Evolutionary conservation across 768 basidiomycete genomes (phyloP).

Genomic region (Strobilomyces dryophilus): DNA sequence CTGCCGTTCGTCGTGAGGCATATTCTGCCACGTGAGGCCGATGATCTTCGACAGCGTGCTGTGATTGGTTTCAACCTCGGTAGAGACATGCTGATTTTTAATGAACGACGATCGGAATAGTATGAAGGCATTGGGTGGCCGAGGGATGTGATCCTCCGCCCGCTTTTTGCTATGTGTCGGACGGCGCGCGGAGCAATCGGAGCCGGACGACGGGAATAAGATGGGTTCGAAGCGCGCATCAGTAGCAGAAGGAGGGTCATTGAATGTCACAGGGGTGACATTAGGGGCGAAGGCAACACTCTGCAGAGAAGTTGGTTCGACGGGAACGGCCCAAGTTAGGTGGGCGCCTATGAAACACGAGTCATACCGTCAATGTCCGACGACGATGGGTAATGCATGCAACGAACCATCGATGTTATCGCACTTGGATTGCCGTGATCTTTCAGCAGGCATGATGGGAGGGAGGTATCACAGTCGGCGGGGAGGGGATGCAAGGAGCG

Average conservation of each 20-base stretch:
- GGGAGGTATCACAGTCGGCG: constrained; percentile 24
- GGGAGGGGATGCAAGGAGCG: constrained; percentile 17
- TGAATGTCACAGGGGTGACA: constrained; percentile 55
- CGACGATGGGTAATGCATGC: neutral
- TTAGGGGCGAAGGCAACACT: constrained; percentile 55
- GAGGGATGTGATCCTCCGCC: constrained; percentile 72
- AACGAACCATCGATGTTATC: constrained; percentile 35
- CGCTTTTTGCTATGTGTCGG: constrained; percentile 65
- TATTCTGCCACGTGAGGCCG: constrained; percentile 76
- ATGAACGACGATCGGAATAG: constrained; percentile 83
- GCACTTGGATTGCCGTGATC: constrained; percentile 36
- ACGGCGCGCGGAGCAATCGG: constrained; percentile 35
- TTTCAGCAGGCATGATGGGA: constrained; percentile 43
- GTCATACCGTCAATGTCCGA: constrained; percentile 13
- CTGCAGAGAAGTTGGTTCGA: constrained; percentile 37
- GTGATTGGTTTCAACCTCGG: constrained; percentile 77
- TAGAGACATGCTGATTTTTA: constrained; percentile 71
- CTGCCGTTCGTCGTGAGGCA: constrained; percentile 70
- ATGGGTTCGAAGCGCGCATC: constrained; percentile 40
- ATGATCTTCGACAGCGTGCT: constrained; percentile 83
- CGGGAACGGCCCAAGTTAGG: constrained; percentile 43
- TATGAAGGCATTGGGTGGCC: constrained; percentile 84
- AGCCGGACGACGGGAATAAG: constrained; percentile 54
- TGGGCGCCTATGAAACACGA: constrained; percentile 33
- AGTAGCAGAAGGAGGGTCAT: constrained; percentile 39